Evolutionary conservation across 2,329 filamentous ascomycete species (phyloP), one percentile per base, ranked within the genome.

Genomic region (Xylaria sp.): DNA sequence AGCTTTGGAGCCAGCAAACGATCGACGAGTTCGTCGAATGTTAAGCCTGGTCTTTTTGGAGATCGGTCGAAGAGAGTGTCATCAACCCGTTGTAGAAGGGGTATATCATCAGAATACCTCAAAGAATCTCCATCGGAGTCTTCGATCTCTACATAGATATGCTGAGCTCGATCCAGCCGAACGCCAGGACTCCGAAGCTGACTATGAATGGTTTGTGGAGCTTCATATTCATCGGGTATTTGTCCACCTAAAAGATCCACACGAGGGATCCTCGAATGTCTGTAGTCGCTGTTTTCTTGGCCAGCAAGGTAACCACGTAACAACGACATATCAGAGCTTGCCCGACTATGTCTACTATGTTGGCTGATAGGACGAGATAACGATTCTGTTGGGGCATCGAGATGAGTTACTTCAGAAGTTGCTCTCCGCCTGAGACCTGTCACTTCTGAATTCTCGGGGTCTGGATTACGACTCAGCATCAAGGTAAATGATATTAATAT

Each of bases 1-100:
- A 95, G 91, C 44, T 93, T 92, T 70, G 93, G 88, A 0, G 91
- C 88, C 28, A 98, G 86, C 50, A 99, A 86, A n/a, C 94, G 91
- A 80, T 97, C 94, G 23, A 98, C 93, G 4, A 96, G 83, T 65
- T 94, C 91, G 69, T 92, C 90, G 73, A 91, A 89, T 2, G 83
- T 83, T 20, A 89, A 80, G 2, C 89, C 89, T 1, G 82, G 78
- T 58, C 82, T 79, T 76, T 86, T 89, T 31, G 83, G 79, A 10
- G 85, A 83, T 69, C 82, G 83, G 48, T 87, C 85, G 68, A 88
- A 86, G 23, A 88, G 84, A 66, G 81, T 86, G 63, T 94, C 90
- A 67, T 92, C 91, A 48, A 85, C 87, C 57, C 90, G 86, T 75
- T 91, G 90, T 34, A 92, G 83, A 62, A 90, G 88, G 12, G 91